A percentile compares a stretch with the other conserved stretches of the same genome.
Conservation (phyloP, 2,329 filamentous ascomycete genomes). For the Coleophoma eucalyptorum region DNA sequence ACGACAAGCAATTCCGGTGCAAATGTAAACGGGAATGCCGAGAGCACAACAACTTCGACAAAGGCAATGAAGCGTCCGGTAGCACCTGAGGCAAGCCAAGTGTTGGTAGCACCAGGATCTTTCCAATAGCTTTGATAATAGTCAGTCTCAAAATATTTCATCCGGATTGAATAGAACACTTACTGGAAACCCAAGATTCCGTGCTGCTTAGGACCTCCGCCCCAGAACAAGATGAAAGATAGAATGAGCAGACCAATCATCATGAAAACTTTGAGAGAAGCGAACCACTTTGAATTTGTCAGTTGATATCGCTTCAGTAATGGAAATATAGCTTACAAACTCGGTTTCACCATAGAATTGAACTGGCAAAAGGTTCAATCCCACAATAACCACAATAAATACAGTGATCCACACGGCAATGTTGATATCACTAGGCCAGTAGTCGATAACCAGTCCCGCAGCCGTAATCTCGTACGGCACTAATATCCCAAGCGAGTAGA, state of each 20-base stretch:
- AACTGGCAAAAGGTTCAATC: constrained; percentile 41
- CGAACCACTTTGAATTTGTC: constrained; percentile 18
- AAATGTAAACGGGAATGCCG: constrained; percentile 46
- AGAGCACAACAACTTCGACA: constrained; percentile 40
- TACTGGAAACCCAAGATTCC: constrained; percentile 35
- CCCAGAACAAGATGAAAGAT: constrained; percentile 22
- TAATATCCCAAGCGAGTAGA: constrained; percentile 25
- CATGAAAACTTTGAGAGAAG: constrained; percentile 26
- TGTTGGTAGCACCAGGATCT: constrained; percentile 39
- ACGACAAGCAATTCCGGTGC: constrained; percentile 49
- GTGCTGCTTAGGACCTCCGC: constrained; percentile 27
- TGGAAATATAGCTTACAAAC: constrained; percentile 32
- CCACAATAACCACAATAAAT: constrained; percentile 32
- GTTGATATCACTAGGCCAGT: constrained; percentile 36
- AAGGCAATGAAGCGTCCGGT: constrained; percentile 50
- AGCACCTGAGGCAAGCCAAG: constrained; percentile 33
- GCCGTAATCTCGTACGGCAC: constrained; percentile 34
- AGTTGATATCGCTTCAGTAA: not conserved
- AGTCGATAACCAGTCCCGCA: constrained; percentile 37
- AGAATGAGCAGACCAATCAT: constrained; percentile 18
- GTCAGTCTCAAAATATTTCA: too few relatives aligned
- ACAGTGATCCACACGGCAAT: constrained; percentile 37
- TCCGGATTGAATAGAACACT: too few relatives aligned
- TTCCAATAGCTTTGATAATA: constrained; percentile 32
- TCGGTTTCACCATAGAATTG: constrained; percentile 58